Base-by-base conservation (phyloP, 2,329 filamentous ascomycete genomes). In the Incumbomyces delicatus region DNA sequence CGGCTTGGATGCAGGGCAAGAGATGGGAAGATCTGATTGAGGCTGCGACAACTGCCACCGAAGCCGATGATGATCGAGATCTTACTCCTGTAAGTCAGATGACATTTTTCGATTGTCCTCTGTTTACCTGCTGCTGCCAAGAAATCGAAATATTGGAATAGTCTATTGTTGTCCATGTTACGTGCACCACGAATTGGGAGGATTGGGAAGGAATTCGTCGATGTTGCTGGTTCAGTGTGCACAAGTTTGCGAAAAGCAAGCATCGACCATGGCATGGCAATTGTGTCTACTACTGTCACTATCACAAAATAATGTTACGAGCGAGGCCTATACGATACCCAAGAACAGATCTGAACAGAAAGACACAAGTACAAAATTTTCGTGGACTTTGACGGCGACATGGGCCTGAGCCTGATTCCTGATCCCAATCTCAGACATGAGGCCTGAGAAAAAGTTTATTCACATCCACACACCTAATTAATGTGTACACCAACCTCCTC, bases 21-120 rank as follows among this genome's bases (percentile, higher is more conserved):
- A 77, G 90, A 59, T 96, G 90, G 92, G 87, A 95, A 66, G 90
- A 96, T 65, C 74, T 96, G 50, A 94, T 96, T 54, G 89, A 95
- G 66, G 90, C 90, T 44, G 90, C 86, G 46, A 88, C 90, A 29
- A 95, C 87, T 51, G 88, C 89, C 22, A 94, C 87, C 2, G 89
- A 94, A 68, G 90, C 83, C 58, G 77, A 92, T 61, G 87, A 94
- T 63, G 88, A 89, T 55, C 70, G 77, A 61, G 89, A 95, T 65
- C 78, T 90, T 62, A 94, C 87, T 63, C 86, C 86, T 60, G 86
- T 94, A 77, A 74, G 81, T 74, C 55, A 57, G 55, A 57, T 50
- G 47, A 49, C 41, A 46, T 57, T 57, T 57, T 57, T 57, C 53
- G 55, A 57, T 57, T 56, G 55, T 56, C 55, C 52, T 56, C 55